Base-by-base conservation (phyloP, 257 asterid genomes). In the Ligustrum vulgare region DNA sequence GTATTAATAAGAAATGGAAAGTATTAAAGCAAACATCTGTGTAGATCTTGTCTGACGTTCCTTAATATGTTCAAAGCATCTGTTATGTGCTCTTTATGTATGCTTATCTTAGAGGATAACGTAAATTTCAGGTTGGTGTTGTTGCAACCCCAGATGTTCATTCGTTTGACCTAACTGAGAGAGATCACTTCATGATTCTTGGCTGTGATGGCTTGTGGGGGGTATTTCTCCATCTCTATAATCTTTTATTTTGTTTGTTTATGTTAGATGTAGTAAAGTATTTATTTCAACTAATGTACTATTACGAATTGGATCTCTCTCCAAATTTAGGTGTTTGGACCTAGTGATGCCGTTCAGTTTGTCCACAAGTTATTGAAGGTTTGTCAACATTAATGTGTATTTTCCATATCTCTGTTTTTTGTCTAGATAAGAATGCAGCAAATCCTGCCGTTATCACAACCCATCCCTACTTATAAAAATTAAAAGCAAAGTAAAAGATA, bases 171-270 rank as follows among this genome's bases (percentile, higher is more conserved):
- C 90, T 93, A 11, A 91, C 97, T 25, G 91, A 84, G 84, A 90
- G 98, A 86, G 98, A 93, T 82, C 85, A 89, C 78, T 93, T 93
- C 75, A 84, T 93, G 70, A 90, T 93, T 81, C 96, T 93, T 67
- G 98, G 97, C 79, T 93, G 98, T 75, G 98, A 93, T 84, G 98
- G 98, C 86, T 85, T 93, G 87, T 93, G 98, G 98, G 98, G 96
- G 90, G 97, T 91, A 87, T 78, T 43, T 78, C 80, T 77, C 79
- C 70, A 62, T 45, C 37, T 39, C 58, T 67, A 13, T 35, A 37
- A 69, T 64, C 75, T 72, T n/a, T 71, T 41, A 5, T 62, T 37
- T 22, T 32, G n/a, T 41, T 28, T 28, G 5, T 76, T 34, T 34
- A 36, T 23, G 18, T 12, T 60, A 51, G 15, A 36, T 63, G 54